Conservation (phyloP, 2,329 filamentous ascomycete species). For the Simplicillium aogashimaense region DNA sequence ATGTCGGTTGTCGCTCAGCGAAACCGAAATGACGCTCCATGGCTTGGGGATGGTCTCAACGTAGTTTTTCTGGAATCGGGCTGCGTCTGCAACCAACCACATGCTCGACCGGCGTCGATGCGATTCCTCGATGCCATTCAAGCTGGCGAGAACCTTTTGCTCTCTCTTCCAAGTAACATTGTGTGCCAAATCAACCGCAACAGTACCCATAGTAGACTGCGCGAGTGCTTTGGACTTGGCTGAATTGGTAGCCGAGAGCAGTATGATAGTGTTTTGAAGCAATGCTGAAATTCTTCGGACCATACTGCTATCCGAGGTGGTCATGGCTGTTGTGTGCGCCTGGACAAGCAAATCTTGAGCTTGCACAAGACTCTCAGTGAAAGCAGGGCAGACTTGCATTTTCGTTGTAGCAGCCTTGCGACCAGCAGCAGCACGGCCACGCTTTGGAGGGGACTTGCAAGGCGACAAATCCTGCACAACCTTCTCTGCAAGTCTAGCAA, state of each 20-base stretch:
- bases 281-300: constrained; percentile 55
- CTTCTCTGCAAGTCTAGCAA: constrained; percentile 36
- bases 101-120: constrained; percentile 30
- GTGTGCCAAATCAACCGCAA: constrained; percentile 59
- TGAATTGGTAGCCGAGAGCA: constrained; percentile 52
- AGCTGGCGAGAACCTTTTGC: constrained; percentile 34
- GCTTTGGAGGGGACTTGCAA: constrained; percentile 24
- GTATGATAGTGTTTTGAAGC: constrained; percentile 54
- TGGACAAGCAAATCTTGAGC: constrained; percentile 58
- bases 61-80: constrained; percentile 67
- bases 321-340: constrained; percentile 47
- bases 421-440: constrained; percentile 13
- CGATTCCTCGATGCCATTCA: constrained; percentile 8
- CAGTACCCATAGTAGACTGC: constrained; percentile 48
- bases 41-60: constrained; percentile 72
- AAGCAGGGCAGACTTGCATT: constrained; percentile 23
- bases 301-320: constrained; percentile 44
- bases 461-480: constrained; percentile 24
- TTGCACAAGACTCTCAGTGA: constrained; percentile 50
- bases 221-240: constrained; percentile 33
- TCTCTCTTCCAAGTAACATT: constrained; percentile 61
- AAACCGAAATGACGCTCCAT: constrained; percentile 83
- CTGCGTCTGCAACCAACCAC: constrained; percentile 39
- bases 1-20: constrained; percentile 68
- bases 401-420: constrained; percentile 18